These are phyloP conservation scores for Saccharomyces hybrid DNA, from an alignment of 1,139 yeast species.

Conservation along the genomic window DNA sequence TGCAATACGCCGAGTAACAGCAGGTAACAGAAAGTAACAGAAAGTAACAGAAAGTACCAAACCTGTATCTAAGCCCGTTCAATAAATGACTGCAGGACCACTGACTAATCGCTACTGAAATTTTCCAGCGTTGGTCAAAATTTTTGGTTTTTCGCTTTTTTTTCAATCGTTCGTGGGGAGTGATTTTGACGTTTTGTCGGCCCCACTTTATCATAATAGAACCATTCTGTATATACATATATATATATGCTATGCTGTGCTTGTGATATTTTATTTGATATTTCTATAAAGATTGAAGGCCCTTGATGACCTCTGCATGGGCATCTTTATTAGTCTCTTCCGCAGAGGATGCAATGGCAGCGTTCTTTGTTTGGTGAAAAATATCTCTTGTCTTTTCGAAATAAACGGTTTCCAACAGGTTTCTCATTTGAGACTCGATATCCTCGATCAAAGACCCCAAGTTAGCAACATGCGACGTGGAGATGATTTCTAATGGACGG, in stretches of 20 bases:
- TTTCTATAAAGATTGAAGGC: conserved; percentile 24
- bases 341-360: conserved; percentile 7
- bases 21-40: no score
- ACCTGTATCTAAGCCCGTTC: no score
- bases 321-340: conserved; percentile 18
- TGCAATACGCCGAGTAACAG: neutral
- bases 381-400: conserved; percentile 92
- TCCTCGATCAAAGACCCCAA: conserved; percentile 84
- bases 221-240: neutral
- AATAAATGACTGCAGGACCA: neutral
- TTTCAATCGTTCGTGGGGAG: neutral
- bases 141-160: neutral
- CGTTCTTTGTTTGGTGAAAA: conserved; percentile 25
- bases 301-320: conserved; percentile 29
- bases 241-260: neutral
- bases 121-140: neutral
- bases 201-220: neutral
- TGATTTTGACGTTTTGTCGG: neutral
- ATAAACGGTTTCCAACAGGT: conserved; percentile 84
- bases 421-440: conserved; percentile 79
- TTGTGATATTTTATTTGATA: neutral
- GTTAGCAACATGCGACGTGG: conserved; percentile 62
- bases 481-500: conserved; percentile 3
- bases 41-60: no score
- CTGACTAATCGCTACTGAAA: neutral